A percentile compares a stretch with the other conserved stretches of the same genome.
Conservation (phyloP, 306 rosid genomes). For the Gillenia trifoliata region DNA sequence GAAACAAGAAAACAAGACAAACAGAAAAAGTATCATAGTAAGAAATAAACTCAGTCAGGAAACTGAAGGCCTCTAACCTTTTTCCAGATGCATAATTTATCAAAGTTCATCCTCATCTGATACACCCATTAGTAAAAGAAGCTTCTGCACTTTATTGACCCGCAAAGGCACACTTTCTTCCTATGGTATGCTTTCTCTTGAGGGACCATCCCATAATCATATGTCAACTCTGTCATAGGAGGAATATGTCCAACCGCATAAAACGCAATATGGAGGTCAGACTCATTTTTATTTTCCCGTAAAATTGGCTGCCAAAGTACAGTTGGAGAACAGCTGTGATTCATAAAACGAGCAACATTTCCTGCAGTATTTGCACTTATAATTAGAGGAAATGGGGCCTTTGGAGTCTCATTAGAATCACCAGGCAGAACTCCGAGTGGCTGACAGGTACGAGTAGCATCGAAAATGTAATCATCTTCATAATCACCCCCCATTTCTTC, state of each 20-base stretch:
- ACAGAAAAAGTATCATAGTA: not conserved
- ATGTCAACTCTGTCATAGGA: slow-evolving; percentile 88
- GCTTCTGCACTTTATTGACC: slow-evolving; percentile 65
- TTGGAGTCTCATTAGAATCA: slow-evolving; percentile 53
- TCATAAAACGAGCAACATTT: slow-evolving; percentile 93
- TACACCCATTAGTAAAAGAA: slow-evolving; percentile 46
- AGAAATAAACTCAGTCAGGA: slow-evolving; percentile 11
- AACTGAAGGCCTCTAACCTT: slow-evolving; percentile 44
- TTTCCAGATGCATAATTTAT: slow-evolving; percentile 16
- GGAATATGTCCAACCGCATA: slow-evolving; percentile 68
- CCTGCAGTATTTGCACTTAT: slow-evolving; percentile 67
- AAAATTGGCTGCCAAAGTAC: slow-evolving; percentile 71
- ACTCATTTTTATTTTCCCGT: slow-evolving; percentile 53
- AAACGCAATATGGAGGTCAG: slow-evolving; percentile 75
- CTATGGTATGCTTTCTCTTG: slow-evolving; percentile 51
- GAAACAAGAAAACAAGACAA: not conserved
- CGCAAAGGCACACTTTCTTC: slow-evolving; percentile 83
- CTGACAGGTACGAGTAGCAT: slow-evolving; percentile 65
- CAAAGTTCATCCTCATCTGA: slow-evolving; percentile 16
- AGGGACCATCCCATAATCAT: slow-evolving; percentile 69
- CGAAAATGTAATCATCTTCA: slow-evolving; percentile 69
- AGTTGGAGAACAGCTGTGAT: slow-evolving; percentile 91
- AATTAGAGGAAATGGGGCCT: slow-evolving; percentile 62
- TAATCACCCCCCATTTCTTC: slow-evolving; percentile 62
- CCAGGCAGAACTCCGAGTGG: slow-evolving; percentile 63